Conservation (phyloP, 192 early-diverging fungal genomes). For the Coemansia sp. region DNA sequence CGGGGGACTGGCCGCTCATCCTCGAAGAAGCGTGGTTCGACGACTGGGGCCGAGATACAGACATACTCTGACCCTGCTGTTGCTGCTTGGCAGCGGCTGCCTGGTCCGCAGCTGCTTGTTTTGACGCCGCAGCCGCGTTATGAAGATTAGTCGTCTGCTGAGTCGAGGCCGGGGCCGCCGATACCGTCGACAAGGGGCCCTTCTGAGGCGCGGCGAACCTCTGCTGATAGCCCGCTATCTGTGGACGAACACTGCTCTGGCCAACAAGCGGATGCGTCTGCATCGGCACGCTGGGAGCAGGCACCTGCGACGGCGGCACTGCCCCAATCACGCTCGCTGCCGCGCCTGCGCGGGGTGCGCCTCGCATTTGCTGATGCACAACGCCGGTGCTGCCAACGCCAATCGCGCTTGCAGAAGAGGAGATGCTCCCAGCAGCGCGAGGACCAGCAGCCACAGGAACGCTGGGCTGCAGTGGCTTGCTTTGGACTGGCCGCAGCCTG, state of each 20-base stretch:
- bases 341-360: conserved; percentile 33
- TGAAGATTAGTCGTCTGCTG: conserved; percentile 25
- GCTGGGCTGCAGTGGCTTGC: conserved; percentile 16
- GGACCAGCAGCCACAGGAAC: conserved; percentile 5
- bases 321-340: conserved; percentile 41
- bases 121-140: conserved; percentile 2
- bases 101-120: conserved; percentile 16
- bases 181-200: conserved; percentile 45
- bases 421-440: conserved; percentile 19
- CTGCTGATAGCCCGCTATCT: conserved; percentile 48
- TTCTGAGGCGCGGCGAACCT: conserved; percentile 34
- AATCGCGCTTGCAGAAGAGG: conserved; percentile 49
- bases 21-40: conserved; percentile 24
- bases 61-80: background rate
- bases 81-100: background rate
- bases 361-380: conserved; percentile 20
- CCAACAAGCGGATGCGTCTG: conserved; percentile 25
- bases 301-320: conserved; percentile 16
- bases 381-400: conserved; percentile 44
- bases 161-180: conserved; percentile 31
- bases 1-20: conserved; percentile 23
- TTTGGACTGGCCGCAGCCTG: conserved; percentile 21
- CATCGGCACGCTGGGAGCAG: conserved; percentile 13
- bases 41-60: conserved; percentile 17
- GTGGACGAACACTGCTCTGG: conserved; percentile 32